A percentile compares a stretch with the other conserved stretches of the same genome.
These are phyloP conservation scores for Solanum verrucosum DNA, from an alignment of 257 asterid species.

Conservation along the genomic window DNA sequence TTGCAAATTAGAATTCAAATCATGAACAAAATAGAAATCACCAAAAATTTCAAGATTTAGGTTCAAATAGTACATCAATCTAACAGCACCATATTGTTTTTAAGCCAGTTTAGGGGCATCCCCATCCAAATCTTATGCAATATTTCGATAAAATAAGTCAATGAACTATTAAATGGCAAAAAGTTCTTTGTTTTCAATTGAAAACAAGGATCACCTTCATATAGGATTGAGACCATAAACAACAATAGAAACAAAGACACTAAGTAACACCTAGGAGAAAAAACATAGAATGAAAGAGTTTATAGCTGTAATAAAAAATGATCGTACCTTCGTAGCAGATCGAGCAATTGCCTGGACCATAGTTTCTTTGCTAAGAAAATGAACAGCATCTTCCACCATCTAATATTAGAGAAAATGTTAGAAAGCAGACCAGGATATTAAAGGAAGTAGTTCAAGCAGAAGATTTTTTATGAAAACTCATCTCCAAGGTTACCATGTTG, in stretches of 20 bases:
- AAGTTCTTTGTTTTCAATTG: background rate
- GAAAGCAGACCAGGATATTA: background rate
- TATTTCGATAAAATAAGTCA: background rate
- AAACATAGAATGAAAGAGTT: background rate
- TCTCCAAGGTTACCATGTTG: constrained; percentile 7
- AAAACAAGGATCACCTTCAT: background rate
- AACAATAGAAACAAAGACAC: background rate
- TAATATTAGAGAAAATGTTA: constrained; percentile 13
- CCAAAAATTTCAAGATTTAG: background rate
- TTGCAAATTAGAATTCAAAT: background rate
- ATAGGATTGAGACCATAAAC: background rate
- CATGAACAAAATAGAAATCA: background rate
- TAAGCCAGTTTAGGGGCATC: background rate
- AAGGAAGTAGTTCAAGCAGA: background rate
- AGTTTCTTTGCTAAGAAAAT: constrained; percentile 92
- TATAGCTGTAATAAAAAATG: background rate
- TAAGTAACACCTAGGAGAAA: background rate
- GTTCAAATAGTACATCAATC: background rate
- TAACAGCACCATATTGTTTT: background rate
- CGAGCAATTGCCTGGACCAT: constrained; percentile 86
- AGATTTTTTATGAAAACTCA: background rate
- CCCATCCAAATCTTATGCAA: background rate
- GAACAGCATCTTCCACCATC: constrained; percentile 99
- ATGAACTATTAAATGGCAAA: background rate
- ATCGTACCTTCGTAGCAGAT: constrained; percentile 92